Evolutionary conservation across 2,329 filamentous ascomycete species (phyloP).

Genomic region (Metarhizium album): DNA sequence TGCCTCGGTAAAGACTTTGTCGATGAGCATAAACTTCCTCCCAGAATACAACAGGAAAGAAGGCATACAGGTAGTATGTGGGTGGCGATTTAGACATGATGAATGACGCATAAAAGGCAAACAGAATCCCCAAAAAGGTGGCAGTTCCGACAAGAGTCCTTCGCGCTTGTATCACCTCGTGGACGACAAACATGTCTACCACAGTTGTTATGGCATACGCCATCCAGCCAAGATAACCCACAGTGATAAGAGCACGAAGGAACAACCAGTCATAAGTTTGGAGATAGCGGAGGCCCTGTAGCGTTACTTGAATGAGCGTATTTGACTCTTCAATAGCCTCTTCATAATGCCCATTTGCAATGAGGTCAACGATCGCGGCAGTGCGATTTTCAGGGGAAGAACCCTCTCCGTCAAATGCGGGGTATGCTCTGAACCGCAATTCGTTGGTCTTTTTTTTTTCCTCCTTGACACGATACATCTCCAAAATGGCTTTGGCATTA

Average conservation of each 20-base stretch:
- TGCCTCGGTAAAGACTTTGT: conserved; percentile 55
- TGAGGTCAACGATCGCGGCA: conserved; percentile 54
- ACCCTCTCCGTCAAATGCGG: conserved; percentile 52
- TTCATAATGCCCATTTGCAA: conserved; percentile 55
- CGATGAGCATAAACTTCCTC: conserved; percentile 82
- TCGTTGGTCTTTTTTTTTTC: conserved; percentile 66
- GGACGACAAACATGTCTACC: conserved; percentile 76
- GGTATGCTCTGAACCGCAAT: conserved; percentile 68
- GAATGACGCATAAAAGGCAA: conserved; percentile 68
- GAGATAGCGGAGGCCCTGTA: conserved; percentile 81
- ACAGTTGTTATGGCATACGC: conserved; percentile 84
- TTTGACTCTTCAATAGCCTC: conserved; percentile 72
- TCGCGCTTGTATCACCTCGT: conserved; percentile 53
- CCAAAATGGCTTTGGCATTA: conserved; percentile 78
- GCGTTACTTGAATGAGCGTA: conserved; percentile 61
- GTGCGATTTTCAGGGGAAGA: conserved; percentile 58
- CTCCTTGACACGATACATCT: conserved; percentile 96
- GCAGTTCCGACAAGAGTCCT: conserved; percentile 49
- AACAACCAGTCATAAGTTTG: conserved; percentile 99
- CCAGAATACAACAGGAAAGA: conserved; percentile 94
- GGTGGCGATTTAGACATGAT: conserved; percentile 66
- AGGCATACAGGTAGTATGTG: conserved; percentile 82
- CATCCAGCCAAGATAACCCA: conserved; percentile 93
- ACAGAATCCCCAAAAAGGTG: conserved; percentile 66
- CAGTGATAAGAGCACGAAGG: conserved; percentile 73